phyloP scores from a whole-genome alignment of 2,329 filamentous ascomycete species.

The Rutstroemia sp. region DNA sequence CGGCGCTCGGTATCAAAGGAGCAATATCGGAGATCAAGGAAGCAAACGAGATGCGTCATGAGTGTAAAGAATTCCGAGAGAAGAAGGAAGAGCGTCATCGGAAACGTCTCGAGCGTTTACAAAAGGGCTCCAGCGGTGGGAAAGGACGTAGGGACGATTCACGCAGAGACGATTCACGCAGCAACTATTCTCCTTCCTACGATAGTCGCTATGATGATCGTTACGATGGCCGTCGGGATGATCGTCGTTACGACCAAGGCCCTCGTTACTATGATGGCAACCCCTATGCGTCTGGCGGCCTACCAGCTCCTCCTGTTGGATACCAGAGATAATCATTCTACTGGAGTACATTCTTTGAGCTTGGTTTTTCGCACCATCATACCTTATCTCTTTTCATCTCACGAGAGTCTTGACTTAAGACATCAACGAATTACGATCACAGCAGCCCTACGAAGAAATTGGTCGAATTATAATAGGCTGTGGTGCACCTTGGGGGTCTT shows the following conservation, averaged over 20 bases:
- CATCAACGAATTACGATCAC: not conserved
- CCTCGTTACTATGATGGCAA: constrained; percentile 38
- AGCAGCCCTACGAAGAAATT: not conserved
- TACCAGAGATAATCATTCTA: constrained; percentile 16
- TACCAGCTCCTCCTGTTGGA: constrained; percentile 29
- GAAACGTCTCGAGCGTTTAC: constrained; percentile 38
- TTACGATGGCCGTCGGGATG: constrained; percentile 16
- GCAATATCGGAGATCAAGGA: constrained; percentile 60
- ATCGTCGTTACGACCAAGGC: constrained; percentile 30
- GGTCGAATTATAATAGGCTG: not conserved
- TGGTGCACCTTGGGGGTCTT: constrained; percentile 2
- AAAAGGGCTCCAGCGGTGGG: constrained; percentile 24
- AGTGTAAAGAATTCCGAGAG: constrained; percentile 45
- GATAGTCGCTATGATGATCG: constrained; percentile 12
- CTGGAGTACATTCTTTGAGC: not conserved
- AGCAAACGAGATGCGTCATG: constrained; percentile 53
- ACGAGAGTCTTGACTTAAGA: not conserved
- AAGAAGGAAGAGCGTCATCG: constrained; percentile 38
- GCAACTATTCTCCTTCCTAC: constrained; percentile 2
- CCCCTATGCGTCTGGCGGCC: constrained; percentile 34
- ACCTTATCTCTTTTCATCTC: constrained; percentile 9
- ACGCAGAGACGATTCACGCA: constrained; percentile 3
- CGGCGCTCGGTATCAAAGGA: constrained; percentile 59
- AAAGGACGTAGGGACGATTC: constrained; percentile 7
- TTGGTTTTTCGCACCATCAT: not conserved